These are phyloP conservation scores for Candida labiduridarum DNA, from an alignment of 1,139 yeast species.

Conservation along the genomic window DNA sequence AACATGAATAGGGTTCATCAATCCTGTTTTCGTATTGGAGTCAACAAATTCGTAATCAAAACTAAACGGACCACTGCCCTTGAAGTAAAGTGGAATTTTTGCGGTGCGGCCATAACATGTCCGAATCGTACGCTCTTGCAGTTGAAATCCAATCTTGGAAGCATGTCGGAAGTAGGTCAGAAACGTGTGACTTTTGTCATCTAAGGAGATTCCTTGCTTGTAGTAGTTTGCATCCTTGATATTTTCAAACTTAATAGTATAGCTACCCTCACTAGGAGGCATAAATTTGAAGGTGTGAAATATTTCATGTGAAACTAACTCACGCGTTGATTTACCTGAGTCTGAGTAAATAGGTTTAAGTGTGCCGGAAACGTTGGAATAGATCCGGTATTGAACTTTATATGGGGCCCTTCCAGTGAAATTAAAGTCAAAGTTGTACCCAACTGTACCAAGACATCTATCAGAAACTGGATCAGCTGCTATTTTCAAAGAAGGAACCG, in stretches of 20 bases:
- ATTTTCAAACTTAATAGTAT: constrained; percentile 66
- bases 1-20: constrained; percentile 48
- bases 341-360: constrained; percentile 36
- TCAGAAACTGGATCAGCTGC: constrained; percentile 67
- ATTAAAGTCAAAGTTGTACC: constrained; percentile 68
- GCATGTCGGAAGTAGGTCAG: constrained; percentile 55
- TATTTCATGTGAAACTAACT: constrained; percentile 23
- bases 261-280: constrained; percentile 82
- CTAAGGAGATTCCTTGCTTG: constrained; percentile 31
- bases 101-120: constrained; percentile 46
- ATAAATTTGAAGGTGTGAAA: constrained; percentile 58
- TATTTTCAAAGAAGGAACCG: constrained; percentile 56
- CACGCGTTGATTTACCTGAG: constrained; percentile 30
- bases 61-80: constrained; percentile 79
- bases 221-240: constrained; percentile 59
- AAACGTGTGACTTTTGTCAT: constrained; percentile 42
- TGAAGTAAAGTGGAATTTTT: constrained; percentile 55
- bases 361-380: constrained; percentile 41
- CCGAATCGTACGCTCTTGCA: constrained; percentile 18
- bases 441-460: constrained; percentile 90
- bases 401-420: constrained; percentile 85
- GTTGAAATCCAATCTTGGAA: constrained; percentile 32
- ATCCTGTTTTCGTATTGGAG: constrained; percentile 23
- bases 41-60: constrained; percentile 61
- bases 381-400: constrained; percentile 62